Evolutionary conservation across 1,139 yeast genomes (phyloP).

Genomic region (Candida buenavistaensis): DNA sequence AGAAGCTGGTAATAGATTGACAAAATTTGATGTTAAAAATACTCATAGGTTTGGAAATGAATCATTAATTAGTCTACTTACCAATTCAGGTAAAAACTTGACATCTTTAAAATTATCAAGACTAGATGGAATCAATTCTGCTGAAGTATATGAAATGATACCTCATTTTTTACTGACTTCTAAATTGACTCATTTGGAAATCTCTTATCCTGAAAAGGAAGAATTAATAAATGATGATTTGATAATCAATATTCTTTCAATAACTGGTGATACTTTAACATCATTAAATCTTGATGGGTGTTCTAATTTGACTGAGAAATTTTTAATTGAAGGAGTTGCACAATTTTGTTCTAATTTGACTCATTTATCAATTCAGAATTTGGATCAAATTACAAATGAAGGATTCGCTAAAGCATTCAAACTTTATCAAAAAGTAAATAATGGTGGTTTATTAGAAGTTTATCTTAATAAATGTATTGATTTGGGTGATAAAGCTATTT

Average conservation of each 20-base stretch:
- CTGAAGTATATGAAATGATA: constrained; percentile 58
- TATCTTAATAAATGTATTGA: constrained; percentile 66
- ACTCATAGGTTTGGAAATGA: constrained; percentile 81
- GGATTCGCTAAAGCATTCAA: constrained; percentile 61
- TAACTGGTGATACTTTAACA: constrained; percentile 61
- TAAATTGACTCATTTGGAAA: constrained; percentile 56
- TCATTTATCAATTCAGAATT: constrained; percentile 49
- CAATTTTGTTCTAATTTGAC: constrained; percentile 58
- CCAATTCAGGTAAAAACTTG: constrained; percentile 58
- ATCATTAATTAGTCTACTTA: constrained; percentile 62
- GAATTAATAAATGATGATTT: constrained; percentile 73
- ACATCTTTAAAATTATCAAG: constrained; percentile 54
- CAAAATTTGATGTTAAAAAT: constrained; percentile 62
- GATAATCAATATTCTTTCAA: constrained; percentile 59
- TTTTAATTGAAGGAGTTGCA: constrained; percentile 57
- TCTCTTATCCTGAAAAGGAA: constrained; percentile 66
- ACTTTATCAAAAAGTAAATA: constrained; percentile 35
- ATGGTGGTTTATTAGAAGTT: constrained; percentile 61
- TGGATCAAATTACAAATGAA: constrained; percentile 66
- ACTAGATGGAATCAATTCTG: constrained; percentile 66
- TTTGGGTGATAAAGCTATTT: constrained; percentile 61
- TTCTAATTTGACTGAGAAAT: constrained; percentile 63
- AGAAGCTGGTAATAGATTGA: constrained; percentile 29
- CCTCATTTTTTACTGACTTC: constrained; percentile 57
- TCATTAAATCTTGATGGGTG: constrained; percentile 72